Evolutionary conservation across 129 eudicot species (phyloP).

Genomic region (Erigeron canadensis): DNA sequence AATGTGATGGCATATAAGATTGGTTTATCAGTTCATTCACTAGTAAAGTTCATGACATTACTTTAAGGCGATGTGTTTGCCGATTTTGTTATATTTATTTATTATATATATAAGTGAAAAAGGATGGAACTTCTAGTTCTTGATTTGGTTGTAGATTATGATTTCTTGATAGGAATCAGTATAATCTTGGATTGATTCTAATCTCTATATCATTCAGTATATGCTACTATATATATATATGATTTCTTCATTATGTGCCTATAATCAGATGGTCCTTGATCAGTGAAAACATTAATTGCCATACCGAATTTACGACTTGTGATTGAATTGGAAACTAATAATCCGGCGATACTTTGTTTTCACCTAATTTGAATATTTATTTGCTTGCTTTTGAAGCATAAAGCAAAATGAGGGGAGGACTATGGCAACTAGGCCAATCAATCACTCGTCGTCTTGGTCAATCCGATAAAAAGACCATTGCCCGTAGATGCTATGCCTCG

Average conservation of each 20-base stretch:
- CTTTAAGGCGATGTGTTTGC: slow-evolving; percentile 2
- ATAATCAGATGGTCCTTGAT: slow-evolving; percentile 7
- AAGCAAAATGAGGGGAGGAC: slow-evolving; percentile 83
- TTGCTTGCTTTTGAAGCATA: slow-evolving; percentile 23
- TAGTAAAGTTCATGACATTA: background rate
- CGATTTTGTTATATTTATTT: background rate
- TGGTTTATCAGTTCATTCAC: background rate
- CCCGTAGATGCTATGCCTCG: slow-evolving; percentile 69
- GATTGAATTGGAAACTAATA: background rate
- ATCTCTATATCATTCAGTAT: background rate
- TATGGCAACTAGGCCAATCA: slow-evolving; percentile 96
- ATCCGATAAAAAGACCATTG: slow-evolving; percentile 67
- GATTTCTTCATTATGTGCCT: background rate
- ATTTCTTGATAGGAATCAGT: slow-evolving; percentile 2
- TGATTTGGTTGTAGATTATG: slow-evolving; percentile 4
- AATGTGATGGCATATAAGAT: slow-evolving; percentile 26
- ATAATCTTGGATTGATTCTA: slow-evolving; percentile 9
- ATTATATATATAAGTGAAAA: background rate
- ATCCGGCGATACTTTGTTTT: background rate
- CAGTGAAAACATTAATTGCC: slow-evolving; percentile 20
- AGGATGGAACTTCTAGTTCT: background rate
- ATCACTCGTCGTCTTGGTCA: slow-evolving; percentile 89
- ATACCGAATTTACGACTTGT: slow-evolving; percentile 9
- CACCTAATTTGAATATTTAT: slow-evolving; percentile 7
- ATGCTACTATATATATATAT: background rate